A percentile compares a stretch with the other conserved stretches of the same genome.
These are phyloP conservation scores for Geotrichum candidum DNA, from an alignment of 1,139 yeast genomes.

Conservation along the genomic window DNA sequence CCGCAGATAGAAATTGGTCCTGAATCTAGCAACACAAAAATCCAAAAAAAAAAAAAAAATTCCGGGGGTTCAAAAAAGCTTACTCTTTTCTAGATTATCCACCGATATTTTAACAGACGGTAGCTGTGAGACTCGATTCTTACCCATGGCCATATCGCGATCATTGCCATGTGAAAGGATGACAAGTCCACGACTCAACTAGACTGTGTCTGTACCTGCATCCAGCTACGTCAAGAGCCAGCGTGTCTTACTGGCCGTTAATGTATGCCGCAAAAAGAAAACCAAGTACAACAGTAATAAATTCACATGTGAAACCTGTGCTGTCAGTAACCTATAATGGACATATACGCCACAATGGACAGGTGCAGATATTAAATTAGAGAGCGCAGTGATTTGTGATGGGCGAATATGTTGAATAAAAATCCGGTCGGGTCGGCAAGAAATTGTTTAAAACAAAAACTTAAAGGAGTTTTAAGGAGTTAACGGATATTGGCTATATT, in stretches of 20 bases:
- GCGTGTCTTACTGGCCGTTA: constrained; percentile 46
- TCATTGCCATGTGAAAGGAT: not conserved
- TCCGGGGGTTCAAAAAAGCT: constrained; percentile 11
- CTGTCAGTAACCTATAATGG: constrained; percentile 38
- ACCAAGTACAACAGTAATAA: constrained; percentile 68
- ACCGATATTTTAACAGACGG: too few species aligned
- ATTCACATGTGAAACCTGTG: constrained; percentile 60
- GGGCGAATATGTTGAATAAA: too few species aligned
- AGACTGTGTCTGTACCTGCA: not conserved
- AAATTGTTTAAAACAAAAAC: too few species aligned
- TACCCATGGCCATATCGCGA: not conserved
- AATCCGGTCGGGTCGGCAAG: too few species aligned
- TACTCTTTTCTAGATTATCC: not conserved
- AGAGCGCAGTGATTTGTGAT: not conserved
- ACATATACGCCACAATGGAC: constrained; percentile 37
- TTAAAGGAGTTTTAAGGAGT: too few species aligned
- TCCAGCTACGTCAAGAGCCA: constrained; percentile 26
- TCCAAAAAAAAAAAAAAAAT: not conserved
- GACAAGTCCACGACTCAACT: not conserved
- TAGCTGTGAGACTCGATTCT: not conserved
- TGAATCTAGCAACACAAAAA: too few species aligned
- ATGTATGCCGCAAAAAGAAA: constrained; percentile 60
- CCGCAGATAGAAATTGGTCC: not conserved
- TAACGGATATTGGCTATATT: not conserved
- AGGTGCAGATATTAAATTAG: not conserved